phyloP scores from a whole-genome alignment of 805 yeast species.

The Starmera caribaea region DNA sequence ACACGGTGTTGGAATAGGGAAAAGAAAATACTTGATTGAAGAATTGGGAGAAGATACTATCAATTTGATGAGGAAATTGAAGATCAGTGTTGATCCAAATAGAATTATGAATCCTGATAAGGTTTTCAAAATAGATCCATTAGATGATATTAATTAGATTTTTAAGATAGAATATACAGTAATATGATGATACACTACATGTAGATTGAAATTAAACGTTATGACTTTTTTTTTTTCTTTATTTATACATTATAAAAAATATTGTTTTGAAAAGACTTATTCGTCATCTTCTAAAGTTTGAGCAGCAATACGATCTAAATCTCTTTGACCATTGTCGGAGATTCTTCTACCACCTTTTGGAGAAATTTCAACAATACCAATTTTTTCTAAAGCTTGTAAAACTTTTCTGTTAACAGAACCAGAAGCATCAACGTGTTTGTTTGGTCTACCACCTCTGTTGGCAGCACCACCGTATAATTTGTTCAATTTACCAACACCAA shows the following conservation, averaged over 20 bases:
- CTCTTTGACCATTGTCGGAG: constrained; percentile 99
- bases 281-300: constrained; percentile 93
- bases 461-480: constrained; percentile 98
- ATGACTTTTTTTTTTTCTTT: background rate
- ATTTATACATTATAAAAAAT: background rate
- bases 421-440: constrained; percentile 97
- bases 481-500: constrained; percentile 99
- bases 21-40: constrained; percentile 42
- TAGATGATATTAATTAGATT: background rate
- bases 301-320: constrained; percentile 99
- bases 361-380: constrained; percentile 93
- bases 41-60: constrained; percentile 61
- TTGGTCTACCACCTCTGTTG: constrained; percentile 99
- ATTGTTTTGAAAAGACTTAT: constrained; percentile 12
- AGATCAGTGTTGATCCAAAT: constrained; percentile 60
- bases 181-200: background rate
- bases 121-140: constrained; percentile 54
- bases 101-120: constrained; percentile 69
- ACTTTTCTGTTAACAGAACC: constrained; percentile 99
- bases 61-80: constrained; percentile 58
- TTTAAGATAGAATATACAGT: no score
- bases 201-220: background rate
- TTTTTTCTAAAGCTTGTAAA: constrained; percentile 95
- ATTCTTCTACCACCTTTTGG: constrained; percentile 99
- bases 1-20: constrained; percentile 73